Evolutionary conservation across 2,329 filamentous ascomycete species (phyloP).

Genomic region (Aspergillus sp.): DNA sequence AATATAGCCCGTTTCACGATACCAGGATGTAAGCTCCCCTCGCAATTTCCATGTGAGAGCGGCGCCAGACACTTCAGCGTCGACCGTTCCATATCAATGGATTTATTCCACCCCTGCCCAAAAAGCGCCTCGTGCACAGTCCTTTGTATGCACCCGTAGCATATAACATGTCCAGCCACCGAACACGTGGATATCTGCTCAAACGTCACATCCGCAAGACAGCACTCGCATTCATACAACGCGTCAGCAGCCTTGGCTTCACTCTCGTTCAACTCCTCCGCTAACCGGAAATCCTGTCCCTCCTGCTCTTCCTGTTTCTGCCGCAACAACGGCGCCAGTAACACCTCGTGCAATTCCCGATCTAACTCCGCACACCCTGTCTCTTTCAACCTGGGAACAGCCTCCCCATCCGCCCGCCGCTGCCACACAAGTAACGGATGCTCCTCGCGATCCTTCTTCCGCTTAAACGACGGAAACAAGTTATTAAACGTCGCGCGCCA

Average conservation of each 20-base stretch:
- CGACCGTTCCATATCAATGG: conserved; percentile 63
- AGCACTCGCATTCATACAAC: conserved; percentile 45
- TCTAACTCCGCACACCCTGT: conserved; percentile 41
- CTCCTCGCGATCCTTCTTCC: conserved; percentile 33
- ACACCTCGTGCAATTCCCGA: conserved; percentile 31
- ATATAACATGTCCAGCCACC: conserved; percentile 38
- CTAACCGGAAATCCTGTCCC: conserved; percentile 30
- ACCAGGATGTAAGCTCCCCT: conserved; percentile 62
- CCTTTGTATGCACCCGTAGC: conserved; percentile 69
- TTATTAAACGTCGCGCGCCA: conserved; percentile 41
- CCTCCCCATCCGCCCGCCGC: conserved; percentile 22
- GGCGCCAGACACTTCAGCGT: conserved; percentile 80
- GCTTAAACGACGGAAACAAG: conserved; percentile 37
- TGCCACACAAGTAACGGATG: conserved; percentile 37
- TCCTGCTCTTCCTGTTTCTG: conserved; percentile 31
- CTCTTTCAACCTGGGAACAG: conserved; percentile 30
- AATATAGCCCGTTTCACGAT: conserved; percentile 67
- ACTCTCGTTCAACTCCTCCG: conserved; percentile 36
- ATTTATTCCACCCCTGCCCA: conserved; percentile 84
- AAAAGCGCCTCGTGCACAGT: conserved; percentile 83
- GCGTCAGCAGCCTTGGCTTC: conserved; percentile 37
- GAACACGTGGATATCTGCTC: conserved; percentile 44
- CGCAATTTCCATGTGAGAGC: conserved; percentile 58
- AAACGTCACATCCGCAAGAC: conserved; percentile 41
- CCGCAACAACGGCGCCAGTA: conserved; percentile 33